A percentile compares a stretch with the other conserved stretches of the same genome.
Evolutionary conservation across 2,329 filamentous ascomycete genomes (phyloP).

Genomic region (Neoscytalidium dimidiatum): DNA sequence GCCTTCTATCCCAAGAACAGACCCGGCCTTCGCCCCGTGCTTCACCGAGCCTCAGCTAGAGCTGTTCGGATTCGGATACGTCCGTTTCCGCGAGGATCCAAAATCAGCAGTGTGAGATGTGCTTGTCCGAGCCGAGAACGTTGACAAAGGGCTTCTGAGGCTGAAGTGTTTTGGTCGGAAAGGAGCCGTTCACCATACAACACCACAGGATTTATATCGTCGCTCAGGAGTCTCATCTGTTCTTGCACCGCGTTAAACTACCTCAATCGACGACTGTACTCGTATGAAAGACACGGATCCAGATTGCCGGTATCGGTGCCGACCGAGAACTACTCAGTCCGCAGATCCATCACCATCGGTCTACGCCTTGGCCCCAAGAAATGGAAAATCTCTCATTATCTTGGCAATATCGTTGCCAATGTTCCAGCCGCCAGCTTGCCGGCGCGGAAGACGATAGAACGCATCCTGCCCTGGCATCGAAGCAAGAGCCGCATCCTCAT

Average conservation of each 20-base stretch:
- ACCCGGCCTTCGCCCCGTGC: background rate
- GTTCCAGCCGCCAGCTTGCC: too few relatives aligned
- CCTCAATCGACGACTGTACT: background rate
- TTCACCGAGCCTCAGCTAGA: background rate
- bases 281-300: background rate
- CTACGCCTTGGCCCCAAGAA: background rate
- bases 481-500: too few relatives aligned
- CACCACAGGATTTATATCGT: too few relatives aligned
- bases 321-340: background rate
- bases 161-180: too few relatives aligned
- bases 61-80: background rate
- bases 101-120: too few relatives aligned
- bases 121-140: too few relatives aligned
- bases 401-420: background rate
- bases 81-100: too few relatives aligned
- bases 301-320: background rate
- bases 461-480: too few relatives aligned
- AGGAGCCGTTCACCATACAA: too few relatives aligned
- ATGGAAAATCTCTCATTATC: background rate
- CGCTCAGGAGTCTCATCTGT: too few relatives aligned
- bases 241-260: background rate
- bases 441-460: too few relatives aligned
- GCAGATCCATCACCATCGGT: background rate
- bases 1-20: background rate
- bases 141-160: too few relatives aligned